Percentiles rank a stretch among this genome's conserved stretches.
phyloP scores from a whole-genome alignment of 495 filamentous ascomycete genomes.

The Acidomyces sp. region DNA sequence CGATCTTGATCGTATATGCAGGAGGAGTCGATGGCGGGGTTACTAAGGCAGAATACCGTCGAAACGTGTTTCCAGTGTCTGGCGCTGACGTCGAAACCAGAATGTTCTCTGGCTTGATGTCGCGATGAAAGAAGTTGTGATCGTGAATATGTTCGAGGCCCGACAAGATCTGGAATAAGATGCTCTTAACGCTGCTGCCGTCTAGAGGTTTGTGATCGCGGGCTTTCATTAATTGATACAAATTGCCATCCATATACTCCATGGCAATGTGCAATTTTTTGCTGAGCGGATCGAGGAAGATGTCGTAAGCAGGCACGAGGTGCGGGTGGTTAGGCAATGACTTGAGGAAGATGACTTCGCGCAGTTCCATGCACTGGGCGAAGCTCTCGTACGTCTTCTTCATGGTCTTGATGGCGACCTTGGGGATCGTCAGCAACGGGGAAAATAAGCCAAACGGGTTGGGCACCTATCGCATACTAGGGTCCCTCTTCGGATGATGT shows the following conservation, averaged over 20 bases:
- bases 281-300: slow-evolving; percentile 91
- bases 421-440: slow-evolving; percentile 9
- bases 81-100: slow-evolving; percentile 84
- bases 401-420: slow-evolving; percentile 99
- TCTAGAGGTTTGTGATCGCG: slow-evolving; percentile 90
- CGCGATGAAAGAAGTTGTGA: slow-evolving; percentile 95
- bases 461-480: slow-evolving; percentile 49
- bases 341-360: slow-evolving; percentile 92
- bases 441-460: slow-evolving; percentile 1
- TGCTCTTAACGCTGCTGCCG: slow-evolving; percentile 86
- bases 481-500: slow-evolving; percentile 78
- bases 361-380: slow-evolving; percentile 72
- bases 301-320: slow-evolving; percentile 92
- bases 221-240: slow-evolving; percentile 98
- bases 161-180: slow-evolving; percentile 90
- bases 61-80: slow-evolving; percentile 67
- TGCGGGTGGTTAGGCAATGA: slow-evolving; percentile 79
- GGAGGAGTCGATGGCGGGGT: slow-evolving; percentile 92
- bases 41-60: slow-evolving; percentile 81
- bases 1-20: slow-evolving; percentile 92
- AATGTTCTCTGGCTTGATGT: slow-evolving; percentile 99
- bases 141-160: slow-evolving; percentile 96
- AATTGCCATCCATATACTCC: slow-evolving; percentile 99
- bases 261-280: slow-evolving; percentile 96
- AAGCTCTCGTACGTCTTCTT: slow-evolving; percentile 98